Evolutionary conservation across 345 rosid genomes (phyloP).

Genomic region (Garcia nutans): DNA sequence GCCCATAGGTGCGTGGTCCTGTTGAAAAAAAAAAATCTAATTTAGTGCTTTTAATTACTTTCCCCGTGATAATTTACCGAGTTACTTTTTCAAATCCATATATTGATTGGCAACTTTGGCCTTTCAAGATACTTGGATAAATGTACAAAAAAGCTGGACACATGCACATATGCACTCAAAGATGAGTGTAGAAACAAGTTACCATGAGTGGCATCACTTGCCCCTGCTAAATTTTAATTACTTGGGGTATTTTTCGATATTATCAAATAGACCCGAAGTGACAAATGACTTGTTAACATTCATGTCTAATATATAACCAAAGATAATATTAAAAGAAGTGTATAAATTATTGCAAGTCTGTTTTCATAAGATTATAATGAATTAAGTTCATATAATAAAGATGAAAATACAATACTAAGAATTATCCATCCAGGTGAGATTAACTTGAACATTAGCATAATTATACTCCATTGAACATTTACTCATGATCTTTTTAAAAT

Average conservation of each 20-base stretch:
- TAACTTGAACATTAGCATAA: neutral
- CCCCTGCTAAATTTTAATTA: neutral
- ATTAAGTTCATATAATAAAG: neutral
- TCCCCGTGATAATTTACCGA: neutral
- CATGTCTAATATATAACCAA: too few species aligned
- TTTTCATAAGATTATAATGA: neutral
- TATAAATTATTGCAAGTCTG: neutral
- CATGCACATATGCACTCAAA: neutral
- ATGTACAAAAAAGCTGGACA: neutral
- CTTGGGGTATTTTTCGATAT: neutral
- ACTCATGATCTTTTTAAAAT: too few species aligned
- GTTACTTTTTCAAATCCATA: neutral
- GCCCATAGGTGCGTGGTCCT: slow-evolving; percentile 43
- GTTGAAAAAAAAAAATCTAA: slow-evolving; percentile 4
- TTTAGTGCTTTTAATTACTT: neutral
- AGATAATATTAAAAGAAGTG: neutral
- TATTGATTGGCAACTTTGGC: neutral
- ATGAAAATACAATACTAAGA: neutral
- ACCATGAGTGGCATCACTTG: neutral
- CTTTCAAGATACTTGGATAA: neutral
- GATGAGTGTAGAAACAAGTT: neutral
- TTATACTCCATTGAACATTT: too few species aligned
- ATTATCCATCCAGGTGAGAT: neutral
- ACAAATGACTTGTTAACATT: too few species aligned
- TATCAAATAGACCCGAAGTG: too few species aligned